Conservation (phyloP, 345 rosid genomes). For the Melaleuca alternifolia region DNA sequence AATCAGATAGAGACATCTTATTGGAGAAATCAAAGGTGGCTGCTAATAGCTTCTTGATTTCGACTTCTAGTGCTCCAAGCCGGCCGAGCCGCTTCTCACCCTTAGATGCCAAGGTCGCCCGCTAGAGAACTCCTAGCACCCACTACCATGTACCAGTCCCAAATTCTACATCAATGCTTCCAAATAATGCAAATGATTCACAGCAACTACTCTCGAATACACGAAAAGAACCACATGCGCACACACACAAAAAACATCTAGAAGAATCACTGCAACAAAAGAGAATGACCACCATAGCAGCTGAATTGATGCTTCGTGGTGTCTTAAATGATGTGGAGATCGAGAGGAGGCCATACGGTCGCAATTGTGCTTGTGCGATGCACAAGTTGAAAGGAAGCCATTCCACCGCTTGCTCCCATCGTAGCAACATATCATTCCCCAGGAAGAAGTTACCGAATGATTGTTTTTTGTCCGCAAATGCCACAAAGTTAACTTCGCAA, state of each 20-base stretch:
- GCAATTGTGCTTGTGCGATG: conserved; percentile 4
- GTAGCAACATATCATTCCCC: not conserved
- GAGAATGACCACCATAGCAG: not conserved
- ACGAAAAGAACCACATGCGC: not conserved
- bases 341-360: conserved; percentile 2
- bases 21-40: not conserved
- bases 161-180: not conserved
- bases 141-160: not conserved
- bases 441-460: not conserved
- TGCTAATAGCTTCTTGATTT: not conserved
- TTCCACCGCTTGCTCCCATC: not conserved
- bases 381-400: not conserved
- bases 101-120: not conserved
- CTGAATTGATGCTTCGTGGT: not conserved
- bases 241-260: no score
- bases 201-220: not conserved
- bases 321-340: not conserved
- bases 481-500: not conserved
- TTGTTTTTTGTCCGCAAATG: not conserved
- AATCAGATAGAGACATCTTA: not conserved
- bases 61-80: not conserved
- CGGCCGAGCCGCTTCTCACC: not conserved
- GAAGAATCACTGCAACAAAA: not conserved
- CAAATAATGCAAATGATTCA: not conserved
- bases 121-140: not conserved